Percentiles rank a stretch among this genome's conserved stretches.
Conservation (phyloP, 768 basidiomycete genomes). For the Phaeotremella fagi region DNA sequence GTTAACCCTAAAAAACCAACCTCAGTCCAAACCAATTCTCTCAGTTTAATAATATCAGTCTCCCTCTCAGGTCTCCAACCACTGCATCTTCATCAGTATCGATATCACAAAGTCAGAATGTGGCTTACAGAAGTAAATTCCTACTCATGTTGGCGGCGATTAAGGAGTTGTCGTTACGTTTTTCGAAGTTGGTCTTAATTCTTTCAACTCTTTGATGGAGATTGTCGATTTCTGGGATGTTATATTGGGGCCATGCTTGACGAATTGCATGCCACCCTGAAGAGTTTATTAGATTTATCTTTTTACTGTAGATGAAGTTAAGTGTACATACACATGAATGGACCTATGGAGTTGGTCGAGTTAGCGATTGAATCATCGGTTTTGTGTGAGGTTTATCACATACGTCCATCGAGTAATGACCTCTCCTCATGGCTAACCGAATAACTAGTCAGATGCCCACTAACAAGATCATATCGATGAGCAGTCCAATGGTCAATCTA, state of each 20-base stretch:
- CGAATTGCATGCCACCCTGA: conserved; percentile 48
- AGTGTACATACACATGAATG: conserved; percentile 41
- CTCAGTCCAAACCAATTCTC: conserved; percentile 48
- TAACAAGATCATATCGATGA: conserved; percentile 46
- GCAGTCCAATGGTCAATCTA: conserved; percentile 44
- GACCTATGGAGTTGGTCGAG: conserved; percentile 11
- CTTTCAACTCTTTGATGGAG: conserved; percentile 33
- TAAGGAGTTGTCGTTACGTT: conserved; percentile 40
- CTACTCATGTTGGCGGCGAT: conserved; percentile 40
- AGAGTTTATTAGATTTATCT: not conserved
- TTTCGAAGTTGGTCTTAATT: conserved; percentile 15
- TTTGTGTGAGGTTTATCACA: conserved; percentile 4
- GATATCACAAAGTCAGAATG: not conserved
- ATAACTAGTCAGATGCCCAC: conserved; percentile 37
- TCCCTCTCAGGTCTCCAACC: conserved; percentile 44
- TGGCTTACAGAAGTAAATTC: conserved; percentile 41
- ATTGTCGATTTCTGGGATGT: conserved; percentile 37
- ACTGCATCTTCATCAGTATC: conserved; percentile 15
- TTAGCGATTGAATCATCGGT: not conserved
- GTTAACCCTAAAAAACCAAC: conserved; percentile 4
- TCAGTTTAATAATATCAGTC: conserved; percentile 39
- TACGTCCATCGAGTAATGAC: conserved; percentile 38
- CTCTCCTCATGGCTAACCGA: conserved; percentile 32
- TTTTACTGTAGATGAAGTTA: not conserved
- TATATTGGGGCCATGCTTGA: conserved; percentile 41